phyloP scores from a whole-genome alignment of 2,329 filamentous ascomycete genomes.

The Arthroderma sp. region DNA sequence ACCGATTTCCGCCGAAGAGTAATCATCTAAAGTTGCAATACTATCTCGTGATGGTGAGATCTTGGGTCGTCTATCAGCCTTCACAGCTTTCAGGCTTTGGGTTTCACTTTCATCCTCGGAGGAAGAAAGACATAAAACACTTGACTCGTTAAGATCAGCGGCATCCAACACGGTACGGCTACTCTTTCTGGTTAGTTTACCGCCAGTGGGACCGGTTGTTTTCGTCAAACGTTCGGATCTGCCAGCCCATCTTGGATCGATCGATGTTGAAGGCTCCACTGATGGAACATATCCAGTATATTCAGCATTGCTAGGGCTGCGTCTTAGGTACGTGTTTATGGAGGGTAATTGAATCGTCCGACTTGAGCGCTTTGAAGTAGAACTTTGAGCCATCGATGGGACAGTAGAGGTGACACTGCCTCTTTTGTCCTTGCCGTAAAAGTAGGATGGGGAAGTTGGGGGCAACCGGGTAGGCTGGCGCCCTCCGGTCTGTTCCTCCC shows the following conservation, averaged over 20 bases:
- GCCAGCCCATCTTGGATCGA: constrained; percentile 7
- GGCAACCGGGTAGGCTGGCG: too few relatives aligned
- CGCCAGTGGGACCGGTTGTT: background rate
- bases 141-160: constrained; percentile 31
- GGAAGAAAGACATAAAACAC: constrained; percentile 37
- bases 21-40: constrained; percentile 26
- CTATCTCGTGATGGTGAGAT: constrained; percentile 22
- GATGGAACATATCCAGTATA: too few relatives aligned
- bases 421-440: too few relatives aligned
- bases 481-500: too few relatives aligned
- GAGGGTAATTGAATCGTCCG: too few relatives aligned
- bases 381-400: too few relatives aligned
- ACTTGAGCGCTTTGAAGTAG: too few relatives aligned
- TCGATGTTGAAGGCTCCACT: constrained; percentile 1
- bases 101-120: constrained; percentile 31
- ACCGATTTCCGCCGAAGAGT: constrained; percentile 28
- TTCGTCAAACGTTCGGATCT: background rate
- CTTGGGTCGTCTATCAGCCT: constrained; percentile 4
- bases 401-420: too few relatives aligned
- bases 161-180: constrained; percentile 26
- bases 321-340: too few relatives aligned
- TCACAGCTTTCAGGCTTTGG: background rate
- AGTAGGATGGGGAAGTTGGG: too few relatives aligned
- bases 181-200: constrained; percentile 22
- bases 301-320: constrained; percentile 2